Evolutionary conservation across 257 asterid genomes (phyloP).

Genomic region (Marsdenia floribunda): DNA sequence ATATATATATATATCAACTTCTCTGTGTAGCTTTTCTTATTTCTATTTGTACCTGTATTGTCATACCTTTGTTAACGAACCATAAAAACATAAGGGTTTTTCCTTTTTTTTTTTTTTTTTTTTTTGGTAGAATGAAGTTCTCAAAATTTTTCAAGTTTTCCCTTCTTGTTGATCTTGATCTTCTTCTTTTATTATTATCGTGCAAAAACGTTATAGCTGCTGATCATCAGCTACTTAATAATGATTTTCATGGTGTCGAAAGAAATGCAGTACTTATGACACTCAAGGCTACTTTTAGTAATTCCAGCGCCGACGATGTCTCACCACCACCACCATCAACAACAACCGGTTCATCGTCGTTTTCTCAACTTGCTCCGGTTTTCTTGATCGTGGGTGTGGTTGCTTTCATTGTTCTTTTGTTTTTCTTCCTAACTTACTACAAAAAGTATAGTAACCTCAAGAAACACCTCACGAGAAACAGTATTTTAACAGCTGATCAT

Average conservation of each 20-base stretch:
- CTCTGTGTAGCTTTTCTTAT: conserved; percentile 12
- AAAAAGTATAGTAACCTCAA: conserved; percentile 47
- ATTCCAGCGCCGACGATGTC: neutral
- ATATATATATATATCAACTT: conserved; percentile 6
- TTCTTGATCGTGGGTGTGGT: conserved; percentile 22
- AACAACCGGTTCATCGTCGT: conserved; percentile 1
- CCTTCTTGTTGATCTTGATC: conserved; percentile 25
- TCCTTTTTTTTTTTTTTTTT: neutral
- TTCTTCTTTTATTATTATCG: conserved; percentile 8
- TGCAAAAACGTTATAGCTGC: conserved; percentile 12
- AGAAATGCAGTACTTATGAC: conserved; percentile 43
- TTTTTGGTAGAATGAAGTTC: conserved; percentile 22
- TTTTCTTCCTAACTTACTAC: conserved; percentile 46
- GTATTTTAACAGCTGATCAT: conserved; percentile 14
- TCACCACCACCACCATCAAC: neutral
- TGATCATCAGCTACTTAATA: conserved; percentile 1
- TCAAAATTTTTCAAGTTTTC: conserved; percentile 22
- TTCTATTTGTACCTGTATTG: conserved; percentile 4
- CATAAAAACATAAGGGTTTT: neutral
- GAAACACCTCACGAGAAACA: conserved; percentile 16
- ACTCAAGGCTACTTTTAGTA: conserved; percentile 36
- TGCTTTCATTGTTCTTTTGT: conserved; percentile 32
- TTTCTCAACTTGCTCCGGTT: conserved; percentile 5
- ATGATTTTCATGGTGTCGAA: conserved; percentile 48
- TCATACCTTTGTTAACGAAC: neutral